Percentiles rank a stretch among this genome's conserved stretches.
Conservation (phyloP, 23 red algal species). For the Cyanidiococcus yangmingshanensis region DNA sequence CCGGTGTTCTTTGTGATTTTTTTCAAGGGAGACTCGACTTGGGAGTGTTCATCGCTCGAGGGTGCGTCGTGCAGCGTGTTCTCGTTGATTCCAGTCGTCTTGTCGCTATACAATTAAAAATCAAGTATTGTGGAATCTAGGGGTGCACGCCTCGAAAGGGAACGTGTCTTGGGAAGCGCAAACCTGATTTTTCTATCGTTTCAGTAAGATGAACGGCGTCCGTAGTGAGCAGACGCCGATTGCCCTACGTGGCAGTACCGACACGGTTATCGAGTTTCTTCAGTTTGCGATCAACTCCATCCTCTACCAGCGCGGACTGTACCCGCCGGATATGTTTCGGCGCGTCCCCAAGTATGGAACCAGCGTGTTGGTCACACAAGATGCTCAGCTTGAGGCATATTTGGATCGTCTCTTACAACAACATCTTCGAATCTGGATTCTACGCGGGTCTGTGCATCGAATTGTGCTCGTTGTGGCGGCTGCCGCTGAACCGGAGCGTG, state of each 20-base stretch:
- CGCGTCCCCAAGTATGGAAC: slow-evolving; percentile 74
- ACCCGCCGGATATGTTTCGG: slow-evolving; percentile 77
- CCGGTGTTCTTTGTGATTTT: too few species aligned
- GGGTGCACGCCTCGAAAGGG: too few species aligned
- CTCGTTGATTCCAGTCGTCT: too few species aligned
- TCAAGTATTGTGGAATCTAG: too few species aligned
- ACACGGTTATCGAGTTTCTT: slow-evolving; percentile 85
- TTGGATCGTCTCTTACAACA: slow-evolving; percentile 37
- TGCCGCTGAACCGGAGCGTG: slow-evolving; percentile 37
- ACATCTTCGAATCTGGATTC: slow-evolving; percentile 60
- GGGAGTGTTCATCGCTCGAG: too few species aligned
- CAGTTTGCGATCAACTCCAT: slow-evolving; percentile 69
- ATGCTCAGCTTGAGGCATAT: slow-evolving; percentile 50
- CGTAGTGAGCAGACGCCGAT: slow-evolving; percentile 11
- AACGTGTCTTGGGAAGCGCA: too few species aligned
- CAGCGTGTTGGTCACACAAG: slow-evolving; percentile 60
- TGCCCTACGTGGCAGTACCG: slow-evolving; percentile 55
- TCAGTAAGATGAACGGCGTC: neutral
- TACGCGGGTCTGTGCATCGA: slow-evolving; percentile 33
- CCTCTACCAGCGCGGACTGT: slow-evolving; percentile 88
- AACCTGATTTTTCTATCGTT: too few species aligned
- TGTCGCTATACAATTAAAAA: too few species aligned
- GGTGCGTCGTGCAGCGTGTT: too few species aligned
- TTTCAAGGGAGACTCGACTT: too few species aligned
- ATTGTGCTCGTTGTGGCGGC: slow-evolving; percentile 68